Evolutionary conservation across 805 yeast genomes (phyloP).

Genomic region (Sugiyamaella marilandica): DNA sequence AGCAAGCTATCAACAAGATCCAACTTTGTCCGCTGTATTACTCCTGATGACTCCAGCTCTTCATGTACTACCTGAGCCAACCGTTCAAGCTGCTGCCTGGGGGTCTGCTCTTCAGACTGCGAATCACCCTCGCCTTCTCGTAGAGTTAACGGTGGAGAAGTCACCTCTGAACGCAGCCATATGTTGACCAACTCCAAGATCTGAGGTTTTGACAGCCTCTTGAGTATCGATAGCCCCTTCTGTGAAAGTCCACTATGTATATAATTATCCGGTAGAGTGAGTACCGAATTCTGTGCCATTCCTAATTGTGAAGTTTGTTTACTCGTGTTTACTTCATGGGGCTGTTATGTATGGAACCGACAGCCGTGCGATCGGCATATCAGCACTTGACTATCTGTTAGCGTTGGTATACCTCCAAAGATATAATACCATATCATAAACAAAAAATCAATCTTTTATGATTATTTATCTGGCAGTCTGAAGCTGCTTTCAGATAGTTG

Average conservation of each 20-base stretch:
- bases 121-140: slow-evolving; percentile 19
- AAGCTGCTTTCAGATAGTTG: no score
- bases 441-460: no score
- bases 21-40: background rate
- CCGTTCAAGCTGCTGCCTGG: background rate
- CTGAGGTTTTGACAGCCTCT: slow-evolving; percentile 6
- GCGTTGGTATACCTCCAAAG: no score
- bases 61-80: slow-evolving; percentile 5
- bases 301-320: background rate
- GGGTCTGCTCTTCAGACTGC: slow-evolving; percentile 2
- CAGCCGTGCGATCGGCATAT: no score
- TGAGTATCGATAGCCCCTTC: slow-evolving; percentile 8
- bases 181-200: slow-evolving; percentile 7
- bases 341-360: background rate
- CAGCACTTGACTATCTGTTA: no score
- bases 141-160: slow-evolving; percentile 19
- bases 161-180: slow-evolving; percentile 11
- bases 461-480: no score
- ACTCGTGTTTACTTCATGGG: background rate
- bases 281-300: background rate
- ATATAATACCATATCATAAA: no score
- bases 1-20: slow-evolving; percentile 41
- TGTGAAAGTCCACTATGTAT: slow-evolving; percentile 15
- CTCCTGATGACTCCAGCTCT: slow-evolving; percentile 8
- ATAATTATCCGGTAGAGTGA: slow-evolving; percentile 13